phyloP scores from a whole-genome alignment of 306 rosid genomes.

The Geum urbanum region DNA sequence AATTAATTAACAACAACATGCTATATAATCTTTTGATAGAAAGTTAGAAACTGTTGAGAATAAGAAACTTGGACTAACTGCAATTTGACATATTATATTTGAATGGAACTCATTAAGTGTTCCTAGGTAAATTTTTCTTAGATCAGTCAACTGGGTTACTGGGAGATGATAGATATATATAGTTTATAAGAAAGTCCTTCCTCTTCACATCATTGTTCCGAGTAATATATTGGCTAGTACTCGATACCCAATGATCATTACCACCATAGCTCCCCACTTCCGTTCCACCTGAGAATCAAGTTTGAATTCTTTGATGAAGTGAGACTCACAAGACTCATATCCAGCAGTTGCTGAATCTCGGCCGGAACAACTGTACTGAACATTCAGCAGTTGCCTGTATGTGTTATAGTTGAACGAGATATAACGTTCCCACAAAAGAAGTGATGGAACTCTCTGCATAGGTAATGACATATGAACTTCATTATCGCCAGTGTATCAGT shows the following conservation, averaged over 20 bases:
- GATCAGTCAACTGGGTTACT: no score
- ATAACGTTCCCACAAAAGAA: constrained; percentile 79
- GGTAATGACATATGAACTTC: not conserved
- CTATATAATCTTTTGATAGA: no score
- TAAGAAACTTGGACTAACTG: no score
- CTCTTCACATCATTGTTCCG: constrained; percentile 5
- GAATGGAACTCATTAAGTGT: no score
- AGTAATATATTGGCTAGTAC: constrained; percentile 13
- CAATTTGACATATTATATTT: no score
- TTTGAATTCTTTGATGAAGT: constrained; percentile 11
- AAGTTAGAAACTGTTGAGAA: no score
- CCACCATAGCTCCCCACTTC: constrained; percentile 24
- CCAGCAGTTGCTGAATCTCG: not conserved
- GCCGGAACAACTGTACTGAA: constrained; percentile 47
- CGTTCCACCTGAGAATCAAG: constrained; percentile 11
- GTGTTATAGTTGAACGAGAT: constrained; percentile 96
- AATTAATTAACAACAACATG: no score
- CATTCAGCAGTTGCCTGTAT: constrained; percentile 76
- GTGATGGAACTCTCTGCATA: constrained; percentile 69
- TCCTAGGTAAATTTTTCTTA: no score
- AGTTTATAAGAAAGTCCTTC: no score
- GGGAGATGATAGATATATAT: no score
- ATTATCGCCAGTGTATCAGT: not conserved
- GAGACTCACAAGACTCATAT: not conserved
- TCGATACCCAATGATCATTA: constrained; percentile 11